These are phyloP conservation scores for Globisporangium apiculatum DNA, from an alignment of 352 stramenopile species.

Conservation along the genomic window DNA sequence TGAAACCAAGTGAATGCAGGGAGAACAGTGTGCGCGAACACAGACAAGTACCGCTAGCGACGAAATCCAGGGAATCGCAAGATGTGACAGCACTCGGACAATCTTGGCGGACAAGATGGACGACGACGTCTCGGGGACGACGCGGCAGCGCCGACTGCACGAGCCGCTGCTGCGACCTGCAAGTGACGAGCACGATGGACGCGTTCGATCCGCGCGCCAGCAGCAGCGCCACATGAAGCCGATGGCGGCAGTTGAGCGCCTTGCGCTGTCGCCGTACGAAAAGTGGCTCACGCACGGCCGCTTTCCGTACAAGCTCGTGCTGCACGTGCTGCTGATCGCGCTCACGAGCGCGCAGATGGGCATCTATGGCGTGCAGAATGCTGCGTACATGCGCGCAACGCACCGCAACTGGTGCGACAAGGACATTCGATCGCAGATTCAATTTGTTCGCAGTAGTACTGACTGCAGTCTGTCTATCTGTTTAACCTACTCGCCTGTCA, in stretches of 20 bases:
- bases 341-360: slow-evolving; percentile 70
- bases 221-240: neutral
- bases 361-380: slow-evolving; percentile 75
- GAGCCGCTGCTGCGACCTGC: neutral
- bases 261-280: slow-evolving; percentile 77
- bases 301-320: slow-evolving; percentile 80
- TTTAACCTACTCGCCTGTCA: neutral
- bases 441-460: no score
- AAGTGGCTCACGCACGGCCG: slow-evolving; percentile 63
- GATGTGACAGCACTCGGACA: no score
- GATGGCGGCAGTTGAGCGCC: slow-evolving; percentile 43
- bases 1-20: no score
- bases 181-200: neutral
- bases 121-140: neutral
- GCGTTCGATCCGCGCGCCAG: neutral
- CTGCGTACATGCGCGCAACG: slow-evolving; percentile 76
- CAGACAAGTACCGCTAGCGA: no score
- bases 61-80: no score
- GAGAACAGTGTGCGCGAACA: no score
- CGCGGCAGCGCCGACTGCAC: neutral
- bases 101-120: neutral
- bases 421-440: neutral
- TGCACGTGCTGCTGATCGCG: slow-evolving; percentile 69
- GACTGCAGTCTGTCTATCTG: neutral
- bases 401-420: slow-evolving; percentile 65